Conservation (phyloP, 495 filamentous ascomycete species). For the Talaromyces stipitatus region DNA sequence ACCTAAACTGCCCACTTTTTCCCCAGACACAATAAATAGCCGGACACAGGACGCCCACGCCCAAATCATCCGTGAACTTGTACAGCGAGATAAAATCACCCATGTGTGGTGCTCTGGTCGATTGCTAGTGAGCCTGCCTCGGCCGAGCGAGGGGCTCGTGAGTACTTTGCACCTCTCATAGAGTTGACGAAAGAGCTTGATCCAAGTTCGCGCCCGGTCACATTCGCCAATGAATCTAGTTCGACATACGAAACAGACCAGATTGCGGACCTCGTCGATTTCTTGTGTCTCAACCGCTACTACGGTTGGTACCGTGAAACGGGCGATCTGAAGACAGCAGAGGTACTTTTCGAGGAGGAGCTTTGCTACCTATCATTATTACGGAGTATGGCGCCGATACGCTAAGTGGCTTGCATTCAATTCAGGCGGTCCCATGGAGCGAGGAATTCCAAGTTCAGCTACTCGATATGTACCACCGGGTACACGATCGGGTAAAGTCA, state of each 20-base stretch:
- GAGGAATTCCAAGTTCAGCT: slow-evolving; percentile 8
- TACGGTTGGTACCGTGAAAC: not conserved
- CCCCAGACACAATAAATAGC: not conserved
- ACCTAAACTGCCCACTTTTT: not conserved
- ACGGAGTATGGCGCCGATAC: slow-evolving; percentile 11
- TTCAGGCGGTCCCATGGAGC: slow-evolving; percentile 4
- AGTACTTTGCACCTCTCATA: not conserved
- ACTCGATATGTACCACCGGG: slow-evolving; percentile 10
- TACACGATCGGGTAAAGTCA: slow-evolving; percentile 5
- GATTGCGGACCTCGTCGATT: not conserved
- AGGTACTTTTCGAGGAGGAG: not conserved
- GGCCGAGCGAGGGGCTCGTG: not conserved
- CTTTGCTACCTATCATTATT: slow-evolving; percentile 9
- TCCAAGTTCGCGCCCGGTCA: not conserved
- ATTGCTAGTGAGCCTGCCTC: not conserved
- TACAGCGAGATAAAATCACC: not conserved
- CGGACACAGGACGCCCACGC: not conserved
- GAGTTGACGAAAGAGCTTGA: not conserved
- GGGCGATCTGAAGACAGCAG: not conserved
- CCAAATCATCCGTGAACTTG: not conserved
- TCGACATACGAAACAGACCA: not conserved
- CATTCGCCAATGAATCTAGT: not conserved
- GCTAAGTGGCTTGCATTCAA: slow-evolving; percentile 8
- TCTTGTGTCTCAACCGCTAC: not conserved
- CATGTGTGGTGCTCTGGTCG: not conserved